Evolutionary conservation across 495 filamentous ascomycete genomes (phyloP).

Genomic region (Podospora sp.): DNA sequence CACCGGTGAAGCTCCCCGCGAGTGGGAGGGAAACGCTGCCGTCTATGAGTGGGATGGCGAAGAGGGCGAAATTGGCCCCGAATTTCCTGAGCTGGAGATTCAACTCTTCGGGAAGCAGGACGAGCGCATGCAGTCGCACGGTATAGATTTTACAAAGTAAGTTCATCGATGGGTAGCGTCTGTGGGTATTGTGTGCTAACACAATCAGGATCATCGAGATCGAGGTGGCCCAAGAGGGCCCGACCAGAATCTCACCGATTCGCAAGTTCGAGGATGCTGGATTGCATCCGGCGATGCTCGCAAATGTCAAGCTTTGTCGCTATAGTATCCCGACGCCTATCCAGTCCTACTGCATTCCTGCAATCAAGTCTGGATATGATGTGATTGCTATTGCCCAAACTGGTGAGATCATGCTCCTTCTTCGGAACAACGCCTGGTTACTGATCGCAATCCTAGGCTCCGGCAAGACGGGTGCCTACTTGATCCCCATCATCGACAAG

Average conservation of each 20-base stretch:
- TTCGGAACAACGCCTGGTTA: background rate
- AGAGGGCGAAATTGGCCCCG: conserved; percentile 80
- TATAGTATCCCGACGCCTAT: conserved; percentile 76
- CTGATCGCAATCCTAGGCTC: conserved; percentile 63
- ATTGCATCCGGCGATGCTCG: conserved; percentile 78
- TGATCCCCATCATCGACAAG: conserved; percentile 85
- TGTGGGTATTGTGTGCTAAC: conserved; percentile 21
- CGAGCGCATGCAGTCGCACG: conserved; percentile 34
- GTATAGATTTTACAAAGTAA: conserved; percentile 54
- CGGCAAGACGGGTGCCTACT: conserved; percentile 91
- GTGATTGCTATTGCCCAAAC: conserved; percentile 89
- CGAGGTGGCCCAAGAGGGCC: conserved; percentile 62
- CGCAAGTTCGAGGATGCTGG: conserved; percentile 72
- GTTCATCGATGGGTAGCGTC: conserved; percentile 19
- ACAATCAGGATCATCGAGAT: conserved; percentile 56
- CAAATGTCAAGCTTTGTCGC: conserved; percentile 72
- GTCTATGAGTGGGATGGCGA: conserved; percentile 88
- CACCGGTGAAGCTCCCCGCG: conserved; percentile 35
- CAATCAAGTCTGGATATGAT: conserved; percentile 71
- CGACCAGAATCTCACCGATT: conserved; percentile 56
- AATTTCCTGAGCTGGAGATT: conserved; percentile 65
- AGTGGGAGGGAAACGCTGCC: conserved; percentile 52
- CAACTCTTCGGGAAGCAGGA: conserved; percentile 65
- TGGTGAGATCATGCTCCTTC: conserved; percentile 54
- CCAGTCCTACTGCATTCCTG: conserved; percentile 79